Conservation (phyloP, 352 stramenopile genomes). For the Detonula confervacea region DNA sequence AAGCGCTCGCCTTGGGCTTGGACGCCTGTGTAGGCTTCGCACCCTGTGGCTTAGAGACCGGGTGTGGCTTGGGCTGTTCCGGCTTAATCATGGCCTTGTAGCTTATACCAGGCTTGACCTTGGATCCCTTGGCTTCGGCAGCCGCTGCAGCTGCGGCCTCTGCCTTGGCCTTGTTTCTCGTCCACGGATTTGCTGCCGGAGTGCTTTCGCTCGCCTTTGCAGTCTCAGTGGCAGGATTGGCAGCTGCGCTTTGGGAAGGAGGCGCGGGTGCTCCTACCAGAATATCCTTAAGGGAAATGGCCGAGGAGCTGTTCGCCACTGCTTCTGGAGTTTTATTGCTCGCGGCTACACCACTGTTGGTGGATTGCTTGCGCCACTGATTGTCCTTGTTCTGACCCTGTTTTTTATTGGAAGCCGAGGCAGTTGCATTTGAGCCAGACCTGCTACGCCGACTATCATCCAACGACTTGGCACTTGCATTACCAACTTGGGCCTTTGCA, state of each 20-base stretch:
- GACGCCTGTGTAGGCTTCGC: background rate
- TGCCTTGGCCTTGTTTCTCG: conserved; percentile 13
- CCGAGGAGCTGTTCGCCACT: conserved; percentile 10
- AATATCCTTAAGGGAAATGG: conserved; percentile 26
- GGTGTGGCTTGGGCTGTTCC: background rate
- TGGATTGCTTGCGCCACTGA: conserved; percentile 26
- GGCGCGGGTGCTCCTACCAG: too few relatives aligned
- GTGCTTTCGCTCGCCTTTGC: background rate
- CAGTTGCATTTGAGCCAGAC: background rate
- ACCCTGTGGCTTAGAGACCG: background rate
- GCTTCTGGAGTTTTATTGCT: background rate
- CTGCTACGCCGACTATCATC: conserved; percentile 19
- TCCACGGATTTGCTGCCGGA: background rate
- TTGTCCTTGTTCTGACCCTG: conserved; percentile 19
- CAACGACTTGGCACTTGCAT: conserved; percentile 7
- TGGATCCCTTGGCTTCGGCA: conserved; percentile 25
- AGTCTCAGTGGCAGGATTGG: background rate
- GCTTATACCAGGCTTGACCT: conserved; percentile 53
- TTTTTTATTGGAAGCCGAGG: background rate
- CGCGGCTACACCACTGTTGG: background rate
- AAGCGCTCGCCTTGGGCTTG: conserved; percentile 39
- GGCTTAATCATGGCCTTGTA: conserved; percentile 56
- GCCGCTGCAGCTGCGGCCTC: background rate
- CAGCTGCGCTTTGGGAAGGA: too few relatives aligned
- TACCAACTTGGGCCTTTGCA: background rate